Percentiles rank a stretch among this genome's conserved stretches.
These are phyloP conservation scores for Trypethelium eluteriae DNA, from an alignment of 495 filamentous ascomycete genomes.

Conservation along the genomic window DNA sequence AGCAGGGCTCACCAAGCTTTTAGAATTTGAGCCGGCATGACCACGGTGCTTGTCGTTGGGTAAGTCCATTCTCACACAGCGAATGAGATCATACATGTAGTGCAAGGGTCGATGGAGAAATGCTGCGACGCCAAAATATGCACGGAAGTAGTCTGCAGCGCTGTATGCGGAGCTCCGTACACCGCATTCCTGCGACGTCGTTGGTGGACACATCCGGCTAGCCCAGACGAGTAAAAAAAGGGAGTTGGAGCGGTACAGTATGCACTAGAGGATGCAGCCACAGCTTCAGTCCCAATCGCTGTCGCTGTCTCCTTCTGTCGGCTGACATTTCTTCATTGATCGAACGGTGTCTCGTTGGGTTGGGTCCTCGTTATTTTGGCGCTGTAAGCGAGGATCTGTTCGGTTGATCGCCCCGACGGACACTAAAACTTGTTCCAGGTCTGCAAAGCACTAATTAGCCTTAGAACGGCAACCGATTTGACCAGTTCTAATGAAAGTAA, in stretches of 20 bases:
- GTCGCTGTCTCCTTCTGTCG: constrained; percentile 27
- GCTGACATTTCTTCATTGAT: background rate
- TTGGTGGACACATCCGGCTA: background rate
- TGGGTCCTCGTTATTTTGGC: constrained; percentile 44
- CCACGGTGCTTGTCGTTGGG: too few relatives aligned
- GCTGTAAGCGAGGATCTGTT: constrained; percentile 69
- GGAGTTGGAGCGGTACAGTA: background rate
- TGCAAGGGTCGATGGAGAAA: background rate
- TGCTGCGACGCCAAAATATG: background rate
- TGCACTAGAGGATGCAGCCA: background rate
- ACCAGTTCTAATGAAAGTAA: too few relatives aligned
- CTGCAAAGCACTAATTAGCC: constrained; percentile 31
- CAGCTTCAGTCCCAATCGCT: constrained; percentile 35
- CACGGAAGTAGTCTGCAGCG: background rate
- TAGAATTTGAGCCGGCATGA: too few relatives aligned
- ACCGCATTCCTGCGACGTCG: background rate
- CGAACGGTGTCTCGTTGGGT: constrained; percentile 35
- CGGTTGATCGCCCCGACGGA: constrained; percentile 68
- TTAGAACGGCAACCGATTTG: background rate
- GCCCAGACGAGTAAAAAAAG: background rate
- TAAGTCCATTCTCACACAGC: too few relatives aligned
- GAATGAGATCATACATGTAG: too few relatives aligned
- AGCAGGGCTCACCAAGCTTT: too few relatives aligned
- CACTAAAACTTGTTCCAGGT: constrained; percentile 70
- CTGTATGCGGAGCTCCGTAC: background rate